Conservation (phyloP, 768 basidiomycete genomes). For the Agaricus subrufescens region DNA sequence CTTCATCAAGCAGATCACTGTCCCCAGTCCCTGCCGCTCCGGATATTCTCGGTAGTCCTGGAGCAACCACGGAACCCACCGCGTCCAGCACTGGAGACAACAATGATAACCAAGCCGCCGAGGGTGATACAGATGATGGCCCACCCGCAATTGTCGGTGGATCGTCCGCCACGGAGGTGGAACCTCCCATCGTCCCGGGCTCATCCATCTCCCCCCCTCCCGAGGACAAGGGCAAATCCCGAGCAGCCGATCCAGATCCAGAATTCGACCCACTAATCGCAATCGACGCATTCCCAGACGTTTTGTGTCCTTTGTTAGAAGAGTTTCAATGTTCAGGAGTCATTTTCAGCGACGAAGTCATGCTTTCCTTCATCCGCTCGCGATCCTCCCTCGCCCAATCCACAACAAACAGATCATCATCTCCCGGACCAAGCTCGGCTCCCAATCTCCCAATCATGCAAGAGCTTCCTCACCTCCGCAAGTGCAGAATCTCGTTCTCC, state of each 20-base stretch:
- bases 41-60: no score
- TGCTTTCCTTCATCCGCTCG: slow-evolving; percentile 7
- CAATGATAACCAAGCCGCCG: no score
- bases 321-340: slow-evolving; percentile 8
- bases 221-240: background rate
- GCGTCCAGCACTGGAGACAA: no score
- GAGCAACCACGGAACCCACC: no score
- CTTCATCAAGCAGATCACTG: background rate
- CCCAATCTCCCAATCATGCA: background rate
- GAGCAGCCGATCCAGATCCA: background rate
- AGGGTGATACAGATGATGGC: no score
- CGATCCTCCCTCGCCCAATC: slow-evolving; percentile 2
- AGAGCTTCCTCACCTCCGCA: background rate
- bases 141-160: background rate
- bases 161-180: background rate
- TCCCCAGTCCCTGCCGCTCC: background rate
- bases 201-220: background rate
- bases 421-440: background rate
- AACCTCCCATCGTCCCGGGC: background rate
- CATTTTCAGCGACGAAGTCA: background rate
- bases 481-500: slow-evolving; percentile 4
- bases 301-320: slow-evolving; percentile 6
- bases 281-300: background rate
- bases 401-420: background rate
- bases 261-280: background rate